A percentile compares a stretch with the other conserved stretches of the same genome.
Conservation (phyloP, 2,329 filamentous ascomycete genomes). For the Aquanectria penicillioides region DNA sequence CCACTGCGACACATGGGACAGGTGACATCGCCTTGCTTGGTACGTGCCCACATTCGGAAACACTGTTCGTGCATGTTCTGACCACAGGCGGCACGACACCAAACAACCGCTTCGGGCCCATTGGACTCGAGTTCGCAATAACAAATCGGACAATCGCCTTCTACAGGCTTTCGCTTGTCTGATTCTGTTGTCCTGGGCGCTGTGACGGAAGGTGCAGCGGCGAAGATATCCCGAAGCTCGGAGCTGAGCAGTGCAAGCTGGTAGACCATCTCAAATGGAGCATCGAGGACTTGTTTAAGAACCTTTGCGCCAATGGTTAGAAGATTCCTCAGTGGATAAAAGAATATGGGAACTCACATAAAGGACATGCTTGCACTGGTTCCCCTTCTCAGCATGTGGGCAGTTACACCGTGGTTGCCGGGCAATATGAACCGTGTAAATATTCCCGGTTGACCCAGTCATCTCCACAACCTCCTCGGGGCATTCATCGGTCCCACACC, state of each 20-base stretch:
- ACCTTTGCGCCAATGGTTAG: constrained; percentile 50
- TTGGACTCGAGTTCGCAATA: constrained; percentile 56
- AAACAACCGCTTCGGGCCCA: constrained; percentile 54
- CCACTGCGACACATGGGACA: constrained; percentile 70
- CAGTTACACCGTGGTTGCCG: constrained; percentile 65
- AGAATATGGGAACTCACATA: constrained; percentile 54
- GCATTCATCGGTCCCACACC: constrained; percentile 46
- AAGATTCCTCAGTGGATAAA: accelerated
- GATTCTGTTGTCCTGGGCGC: constrained; percentile 40
- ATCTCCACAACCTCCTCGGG: constrained; percentile 66
- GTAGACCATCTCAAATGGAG: constrained; percentile 65
- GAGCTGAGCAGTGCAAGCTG: constrained; percentile 68
- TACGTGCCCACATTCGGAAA: constrained; percentile 64
- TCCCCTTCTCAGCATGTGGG: constrained; percentile 61
- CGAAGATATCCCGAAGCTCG: constrained; percentile 70
- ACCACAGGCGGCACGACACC: constrained; percentile 62
- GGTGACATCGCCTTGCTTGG: constrained; percentile 58
- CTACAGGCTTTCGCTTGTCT: constrained; percentile 57
- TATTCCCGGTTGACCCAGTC: constrained; percentile 72
- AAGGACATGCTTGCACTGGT: constrained; percentile 73
- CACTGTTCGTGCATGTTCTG: constrained; percentile 66
- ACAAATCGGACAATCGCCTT: constrained; percentile 68
- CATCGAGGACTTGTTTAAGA: constrained; percentile 68
- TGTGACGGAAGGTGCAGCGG: constrained; percentile 61
- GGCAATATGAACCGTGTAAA: constrained; percentile 67